Evolutionary conservation across 169 alveolate species (phyloP), one percentile per base, ranked within the genome.

Genomic region (Eimeria sp.): DNA sequence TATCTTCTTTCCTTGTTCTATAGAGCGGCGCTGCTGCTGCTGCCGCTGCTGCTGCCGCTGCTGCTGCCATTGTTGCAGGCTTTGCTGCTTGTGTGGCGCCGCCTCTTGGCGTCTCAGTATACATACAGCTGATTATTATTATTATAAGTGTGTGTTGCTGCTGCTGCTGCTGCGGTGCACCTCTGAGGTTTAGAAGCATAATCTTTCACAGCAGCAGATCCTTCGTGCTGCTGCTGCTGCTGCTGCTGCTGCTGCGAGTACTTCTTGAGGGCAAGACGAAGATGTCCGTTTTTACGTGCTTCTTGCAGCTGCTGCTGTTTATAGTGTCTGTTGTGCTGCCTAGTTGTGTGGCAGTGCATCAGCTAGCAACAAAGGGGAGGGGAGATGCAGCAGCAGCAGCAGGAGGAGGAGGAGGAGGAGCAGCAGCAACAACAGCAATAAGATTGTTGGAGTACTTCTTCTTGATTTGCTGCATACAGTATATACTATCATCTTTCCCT

Each of bases 11-110:
- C 27, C 27, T 58, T 22, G 22, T 58, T 58, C 70, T 58, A 58
- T 22, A 58, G 70, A 58, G 70, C 4, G 4, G 70, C 75, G 75
- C 75, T 18, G 75, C 75, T 65, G n/a, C 78, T 67, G 84, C 51
- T 27, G 45, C 57, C 30, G 84, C 57, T 73, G 84, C 84, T 73
- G 84, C 84, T 73, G 84, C 84, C 7, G 84, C 51, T 10, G 84
- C 84, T n/a, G 51, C 84, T 40, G 51, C 84, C 49, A 10, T 18
- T 30, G 43, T 18, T 43, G 84, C 84, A 0, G 84, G 20, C 2
- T 7, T 14, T 54, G 61, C 61, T 54, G 61, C 61, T 54, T 54
- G 61, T 54, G 61, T 54, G 61, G 61, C 10, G 61, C 61, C 16
- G 0, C 47, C 84, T 27, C 51, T 10, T 9, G 61, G 61, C 61